A percentile compares a stretch with the other conserved stretches of the same genome.
These are phyloP conservation scores for Malania oleifera DNA, from an alignment of 164 flowering plant species.

Conservation along the genomic window DNA sequence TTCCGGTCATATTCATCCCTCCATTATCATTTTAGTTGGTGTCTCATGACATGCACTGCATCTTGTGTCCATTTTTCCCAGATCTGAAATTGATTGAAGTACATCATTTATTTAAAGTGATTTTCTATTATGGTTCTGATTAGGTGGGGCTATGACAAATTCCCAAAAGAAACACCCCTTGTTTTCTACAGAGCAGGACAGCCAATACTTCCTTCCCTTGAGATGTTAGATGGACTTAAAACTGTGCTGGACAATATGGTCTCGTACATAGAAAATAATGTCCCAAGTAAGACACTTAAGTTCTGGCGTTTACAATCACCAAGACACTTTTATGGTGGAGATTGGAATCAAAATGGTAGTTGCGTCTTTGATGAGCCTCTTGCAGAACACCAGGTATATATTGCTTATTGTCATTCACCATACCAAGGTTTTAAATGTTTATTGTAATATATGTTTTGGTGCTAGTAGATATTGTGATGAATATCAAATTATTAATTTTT, in stretches of 20 bases:
- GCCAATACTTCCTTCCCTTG: slow-evolving; percentile 64
- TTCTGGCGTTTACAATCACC: slow-evolving; percentile 97
- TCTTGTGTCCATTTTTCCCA: background rate
- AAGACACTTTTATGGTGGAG: slow-evolving; percentile 91
- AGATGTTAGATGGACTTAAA: slow-evolving; percentile 61
- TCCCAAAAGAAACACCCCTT: slow-evolving; percentile 89
- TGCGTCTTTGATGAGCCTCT: slow-evolving; percentile 74
- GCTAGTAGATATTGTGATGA: background rate
- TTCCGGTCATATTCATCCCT: too few species aligned
- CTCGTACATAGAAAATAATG: slow-evolving; percentile 50
- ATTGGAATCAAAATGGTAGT: slow-evolving; percentile 98
- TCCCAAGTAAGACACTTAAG: slow-evolving; percentile 63
- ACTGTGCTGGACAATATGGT: slow-evolving; percentile 69
- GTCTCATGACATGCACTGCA: background rate
- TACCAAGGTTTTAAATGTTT: background rate
- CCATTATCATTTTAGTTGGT: background rate
- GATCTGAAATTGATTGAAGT: background rate
- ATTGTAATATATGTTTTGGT: too few species aligned
- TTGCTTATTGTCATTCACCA: background rate
- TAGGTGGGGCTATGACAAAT: slow-evolving; percentile 93
- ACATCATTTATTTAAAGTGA: background rate
- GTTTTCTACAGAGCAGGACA: slow-evolving; percentile 64
- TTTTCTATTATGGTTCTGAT: slow-evolving; percentile 9
- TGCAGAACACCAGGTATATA: slow-evolving; percentile 54
- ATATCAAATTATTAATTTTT: background rate